phyloP scores from a whole-genome alignment of 2,329 filamentous ascomycete species.

The Madurella mycetomatis region DNA sequence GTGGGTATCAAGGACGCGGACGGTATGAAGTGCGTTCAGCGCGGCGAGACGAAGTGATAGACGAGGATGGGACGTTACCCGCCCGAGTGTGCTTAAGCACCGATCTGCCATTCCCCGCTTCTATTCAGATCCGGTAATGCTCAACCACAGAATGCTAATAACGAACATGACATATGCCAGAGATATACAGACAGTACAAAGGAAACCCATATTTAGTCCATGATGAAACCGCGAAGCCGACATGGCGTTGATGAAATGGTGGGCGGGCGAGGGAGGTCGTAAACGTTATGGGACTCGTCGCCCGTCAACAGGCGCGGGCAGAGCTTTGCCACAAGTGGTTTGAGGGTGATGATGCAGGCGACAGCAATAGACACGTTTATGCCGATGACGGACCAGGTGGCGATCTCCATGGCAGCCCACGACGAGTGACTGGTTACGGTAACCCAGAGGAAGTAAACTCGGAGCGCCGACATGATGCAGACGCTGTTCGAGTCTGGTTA shows the following conservation, averaged over 20 bases:
- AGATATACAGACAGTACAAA: no score
- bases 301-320: neutral
- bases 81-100: no score
- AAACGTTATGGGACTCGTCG: neutral
- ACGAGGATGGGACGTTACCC: no score
- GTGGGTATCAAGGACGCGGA: no score
- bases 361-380: slow-evolving; percentile 11
- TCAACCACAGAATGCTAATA: no score
- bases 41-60: no score
- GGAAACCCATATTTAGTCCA: no score
- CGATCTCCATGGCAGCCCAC: neutral
- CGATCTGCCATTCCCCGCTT: no score
- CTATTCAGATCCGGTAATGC: no score
- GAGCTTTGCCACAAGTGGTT: neutral
- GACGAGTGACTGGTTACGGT: neutral
- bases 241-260: neutral
- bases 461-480: slow-evolving; percentile 11
- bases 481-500: slow-evolving; percentile 5
- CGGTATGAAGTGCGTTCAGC: no score
- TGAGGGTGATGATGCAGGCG: slow-evolving; percentile 8
- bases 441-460: slow-evolving; percentile 4
- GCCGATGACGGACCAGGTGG: slow-evolving; percentile 8
- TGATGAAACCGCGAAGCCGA: no score
- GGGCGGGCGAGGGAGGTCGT: neutral
- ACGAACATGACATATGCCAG: no score